Base-by-base conservation (phyloP, 495 filamentous ascomycete genomes). In the Ascobolus immersus region DNA sequence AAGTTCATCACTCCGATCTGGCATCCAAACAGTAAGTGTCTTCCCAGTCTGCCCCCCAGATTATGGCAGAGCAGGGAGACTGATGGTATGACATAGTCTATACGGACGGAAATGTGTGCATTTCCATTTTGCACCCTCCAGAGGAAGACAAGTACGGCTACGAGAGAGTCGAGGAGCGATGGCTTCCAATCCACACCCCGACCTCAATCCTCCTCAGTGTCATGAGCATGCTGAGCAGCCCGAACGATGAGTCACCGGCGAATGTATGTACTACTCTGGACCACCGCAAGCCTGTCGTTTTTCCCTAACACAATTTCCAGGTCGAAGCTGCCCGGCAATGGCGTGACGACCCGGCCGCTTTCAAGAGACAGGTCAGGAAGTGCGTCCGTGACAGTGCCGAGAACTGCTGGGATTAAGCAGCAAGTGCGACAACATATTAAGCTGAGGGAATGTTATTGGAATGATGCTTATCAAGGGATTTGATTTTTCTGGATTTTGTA, bases 201-300 rank as follows among this genome's bases (percentile, higher is more conserved):
- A 89, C 94, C 62, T 94, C 93, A 67, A 99, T 99, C 35, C 57
- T 99, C 39, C 81, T 94, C 34, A 75, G 67, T 1, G 86, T 99
- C 28, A 99, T 99, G 80, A 90, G 79, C 49, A 94, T 99, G 86
- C 61, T 99, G 35, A 81, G 82, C 2, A 86, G 93, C 58, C 86
- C 86, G 41, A 99, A 99, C 52, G 89, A 94, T 49, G 86, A 99
- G 65, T 84, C 75, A 48, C 89, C 86, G 1, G 86, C 86, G 36
- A 99, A 99, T 55, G 71, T 94, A 36, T 44, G 44, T 25, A 40
- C 39, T 11, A 26, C 32, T 22, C 28, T 24, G 9, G 19, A 27
- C 32, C 17, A 9, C 20, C 14, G 4, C 17, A 6, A 14, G 11
- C 2, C 25, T 27, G 25, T 27, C 7, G 7, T 25, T 11, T 7